These are phyloP conservation scores for Aciculosporium take DNA, from an alignment of 2,329 filamentous ascomycete genomes.

Conservation along the genomic window DNA sequence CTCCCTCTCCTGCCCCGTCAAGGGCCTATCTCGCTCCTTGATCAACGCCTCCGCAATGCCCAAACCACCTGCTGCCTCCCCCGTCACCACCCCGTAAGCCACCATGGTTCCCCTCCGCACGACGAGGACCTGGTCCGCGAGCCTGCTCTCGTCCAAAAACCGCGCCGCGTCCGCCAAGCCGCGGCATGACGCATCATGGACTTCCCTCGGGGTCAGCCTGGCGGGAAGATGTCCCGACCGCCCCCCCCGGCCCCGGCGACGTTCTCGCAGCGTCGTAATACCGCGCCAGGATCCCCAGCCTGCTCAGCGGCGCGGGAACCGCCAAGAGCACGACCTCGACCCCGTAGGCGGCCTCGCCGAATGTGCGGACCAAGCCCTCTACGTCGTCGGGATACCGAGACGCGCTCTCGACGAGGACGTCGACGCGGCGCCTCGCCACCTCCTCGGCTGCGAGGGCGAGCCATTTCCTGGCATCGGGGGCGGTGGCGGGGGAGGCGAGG, in stretches of 20 bases:
- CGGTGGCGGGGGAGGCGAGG: conserved; percentile 25
- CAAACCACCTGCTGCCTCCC: neutral
- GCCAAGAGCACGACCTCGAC: conserved; percentile 28
- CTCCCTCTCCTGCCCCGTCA: conserved; percentile 15
- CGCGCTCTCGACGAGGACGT: conserved; percentile 30
- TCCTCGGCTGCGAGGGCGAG: conserved; percentile 24
- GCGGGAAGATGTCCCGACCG: conserved; percentile 21
- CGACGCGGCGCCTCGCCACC: conserved; percentile 17
- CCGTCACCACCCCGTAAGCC: conserved; percentile 13
- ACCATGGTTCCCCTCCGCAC: conserved; percentile 25
- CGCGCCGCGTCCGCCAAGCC: conserved; percentile 23
- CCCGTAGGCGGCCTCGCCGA: conserved; percentile 20
- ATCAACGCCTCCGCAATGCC: conserved; percentile 12
- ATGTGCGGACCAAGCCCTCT: conserved; percentile 19
- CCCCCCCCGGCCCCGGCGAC: too few relatives aligned
- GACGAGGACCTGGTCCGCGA: conserved; percentile 23
- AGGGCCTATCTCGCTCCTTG: conserved; percentile 15
- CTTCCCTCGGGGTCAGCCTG: conserved; percentile 26
- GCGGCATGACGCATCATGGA: conserved; percentile 32
- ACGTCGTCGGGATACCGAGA: conserved; percentile 30
- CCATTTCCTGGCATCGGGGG: conserved; percentile 29
- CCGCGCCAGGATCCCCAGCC: conserved; percentile 27
- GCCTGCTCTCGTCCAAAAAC: conserved; percentile 20
- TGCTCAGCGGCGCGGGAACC: conserved; percentile 26
- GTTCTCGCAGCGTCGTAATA: conserved; percentile 24